Evolutionary conservation across 139 green algal genomes (phyloP).

Genomic region (Pedinophyceae sp.): DNA sequence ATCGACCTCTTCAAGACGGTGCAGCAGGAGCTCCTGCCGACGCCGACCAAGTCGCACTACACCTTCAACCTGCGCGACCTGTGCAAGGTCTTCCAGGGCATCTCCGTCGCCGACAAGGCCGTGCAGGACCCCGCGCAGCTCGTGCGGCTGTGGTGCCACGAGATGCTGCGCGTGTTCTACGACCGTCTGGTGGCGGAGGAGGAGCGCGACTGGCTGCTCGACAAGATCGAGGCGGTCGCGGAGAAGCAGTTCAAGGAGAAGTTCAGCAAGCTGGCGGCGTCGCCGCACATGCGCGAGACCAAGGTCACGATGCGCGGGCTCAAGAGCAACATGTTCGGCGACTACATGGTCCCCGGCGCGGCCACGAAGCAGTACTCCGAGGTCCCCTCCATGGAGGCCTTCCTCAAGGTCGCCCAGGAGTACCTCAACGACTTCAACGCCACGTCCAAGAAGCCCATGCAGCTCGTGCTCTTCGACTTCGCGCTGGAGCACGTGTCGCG

Average conservation of each 20-base stretch:
- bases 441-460: slow-evolving; percentile 51
- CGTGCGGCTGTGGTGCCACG: slow-evolving; percentile 31
- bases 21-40: slow-evolving; percentile 28
- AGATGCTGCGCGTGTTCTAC: slow-evolving; percentile 25
- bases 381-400: slow-evolving; percentile 8
- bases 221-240: slow-evolving; percentile 15
- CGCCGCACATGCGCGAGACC: not conserved
- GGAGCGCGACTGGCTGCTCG: slow-evolving; percentile 21
- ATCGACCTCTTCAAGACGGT: slow-evolving; percentile 26
- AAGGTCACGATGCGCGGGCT: slow-evolving; percentile 10
- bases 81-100: slow-evolving; percentile 18
- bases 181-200: slow-evolving; percentile 27
- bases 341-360: slow-evolving; percentile 52
- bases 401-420: slow-evolving; percentile 29
- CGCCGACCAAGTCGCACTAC: slow-evolving; percentile 40
- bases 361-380: slow-evolving; percentile 30
- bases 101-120: not conserved
- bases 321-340: slow-evolving; percentile 44
- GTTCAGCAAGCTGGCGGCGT: slow-evolving; percentile 22
- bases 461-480: slow-evolving; percentile 56
- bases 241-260: slow-evolving; percentile 62
- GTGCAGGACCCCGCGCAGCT: slow-evolving; percentile 12
- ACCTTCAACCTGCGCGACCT: slow-evolving; percentile 45
- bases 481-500: slow-evolving; percentile 51
- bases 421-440: slow-evolving; percentile 57